Conservation (phyloP, 1,284 basidiomycete genomes). For the Pyrrhoderma lamaoense region DNA sequence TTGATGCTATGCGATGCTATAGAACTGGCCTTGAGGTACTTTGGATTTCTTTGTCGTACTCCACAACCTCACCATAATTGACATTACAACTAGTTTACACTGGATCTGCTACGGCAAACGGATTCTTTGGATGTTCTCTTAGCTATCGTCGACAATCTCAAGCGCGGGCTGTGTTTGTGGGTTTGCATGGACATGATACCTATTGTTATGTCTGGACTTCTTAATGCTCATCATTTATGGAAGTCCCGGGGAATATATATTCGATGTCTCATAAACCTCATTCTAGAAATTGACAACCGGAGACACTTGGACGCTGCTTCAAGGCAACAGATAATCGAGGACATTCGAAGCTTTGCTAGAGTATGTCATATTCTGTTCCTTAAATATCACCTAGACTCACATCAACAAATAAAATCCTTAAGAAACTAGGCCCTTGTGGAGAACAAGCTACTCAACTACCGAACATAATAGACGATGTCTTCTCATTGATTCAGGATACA, state of each 20-base stretch:
- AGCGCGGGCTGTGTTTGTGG: constrained; percentile 65
- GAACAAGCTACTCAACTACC: constrained; percentile 47
- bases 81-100: constrained; percentile 46
- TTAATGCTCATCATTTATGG: constrained; percentile 54
- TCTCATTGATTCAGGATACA: constrained; percentile 50
- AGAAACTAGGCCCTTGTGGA: constrained; percentile 39
- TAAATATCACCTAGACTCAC: not conserved
- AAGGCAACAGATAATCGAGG: constrained; percentile 50
- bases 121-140: constrained; percentile 45
- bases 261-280: constrained; percentile 48
- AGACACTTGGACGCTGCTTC: constrained; percentile 44
- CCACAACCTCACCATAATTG: not conserved
- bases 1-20: constrained; percentile 56
- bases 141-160: constrained; percentile 56
- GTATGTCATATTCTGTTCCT: constrained; percentile 33
- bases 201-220: constrained; percentile 50
- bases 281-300: constrained; percentile 57
- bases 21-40: constrained; percentile 60
- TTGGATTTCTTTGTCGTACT: constrained; percentile 8
- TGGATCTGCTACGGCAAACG: constrained; percentile 47
- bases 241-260: constrained; percentile 56
- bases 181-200: constrained; percentile 61
- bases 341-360: constrained; percentile 51
- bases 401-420: constrained; percentile 19
- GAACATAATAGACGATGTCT: constrained; percentile 56